A percentile compares a stretch with the other conserved stretches of the same genome.
Conservation (phyloP, 2,329 filamentous ascomycete species). For the Fusarium camptoceras region DNA sequence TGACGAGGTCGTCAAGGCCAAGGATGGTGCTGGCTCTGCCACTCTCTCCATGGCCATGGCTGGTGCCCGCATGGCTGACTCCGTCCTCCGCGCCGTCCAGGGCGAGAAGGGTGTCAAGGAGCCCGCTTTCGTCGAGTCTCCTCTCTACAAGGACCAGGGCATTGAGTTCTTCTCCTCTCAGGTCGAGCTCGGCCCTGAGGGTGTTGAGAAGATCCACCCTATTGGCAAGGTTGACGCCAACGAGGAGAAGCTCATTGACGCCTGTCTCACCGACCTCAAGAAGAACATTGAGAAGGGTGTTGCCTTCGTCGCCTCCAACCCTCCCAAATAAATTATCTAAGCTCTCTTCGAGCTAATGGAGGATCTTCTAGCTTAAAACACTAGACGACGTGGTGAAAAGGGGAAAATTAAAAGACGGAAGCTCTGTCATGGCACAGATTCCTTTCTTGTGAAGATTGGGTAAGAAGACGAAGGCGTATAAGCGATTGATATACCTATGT, state of each 20-base stretch:
- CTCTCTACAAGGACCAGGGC: conserved; percentile 98
- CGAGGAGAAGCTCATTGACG: conserved; percentile 92
- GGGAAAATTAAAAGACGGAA: conserved; percentile 25
- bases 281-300: conserved; percentile 96
- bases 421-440: conserved; percentile 29
- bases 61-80: conserved; percentile 86
- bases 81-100: conserved; percentile 89
- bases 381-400: conserved; percentile 31
- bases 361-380: conserved; percentile 6
- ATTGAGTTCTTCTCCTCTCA: conserved; percentile 96
- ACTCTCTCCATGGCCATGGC: conserved; percentile 99
- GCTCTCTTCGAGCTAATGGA: conserved; percentile 10
- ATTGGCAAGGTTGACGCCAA: conserved; percentile 85
- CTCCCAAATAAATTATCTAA: conserved; percentile 63
- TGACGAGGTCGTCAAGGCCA: conserved; percentile 99
- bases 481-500: conserved; percentile 43
- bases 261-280: conserved; percentile 84
- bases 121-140: conserved; percentile 96
- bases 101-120: conserved; percentile 96
- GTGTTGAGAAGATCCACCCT: conserved; percentile 92
- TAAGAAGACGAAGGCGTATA: conserved; percentile 30
- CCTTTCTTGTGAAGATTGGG: conserved; percentile 31
- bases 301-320: conserved; percentile 69
- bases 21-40: conserved; percentile 96
- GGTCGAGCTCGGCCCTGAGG: conserved; percentile 95